phyloP scores from a whole-genome alignment of 2,329 filamentous ascomycete species.

The Ophiostoma tasmaniense region DNA sequence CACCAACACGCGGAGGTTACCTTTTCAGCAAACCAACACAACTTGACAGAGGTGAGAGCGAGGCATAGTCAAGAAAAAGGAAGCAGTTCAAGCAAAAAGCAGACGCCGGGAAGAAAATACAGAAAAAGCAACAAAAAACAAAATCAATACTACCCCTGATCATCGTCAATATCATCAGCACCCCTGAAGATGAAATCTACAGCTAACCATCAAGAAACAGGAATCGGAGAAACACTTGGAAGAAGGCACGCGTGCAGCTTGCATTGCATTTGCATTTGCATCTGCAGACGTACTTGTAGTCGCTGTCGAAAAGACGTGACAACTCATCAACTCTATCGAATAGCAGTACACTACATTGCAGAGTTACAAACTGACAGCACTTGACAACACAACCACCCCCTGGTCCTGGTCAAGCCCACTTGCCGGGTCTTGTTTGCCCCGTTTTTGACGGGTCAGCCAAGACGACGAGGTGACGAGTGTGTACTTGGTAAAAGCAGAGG shows the following conservation, averaged over 20 bases:
- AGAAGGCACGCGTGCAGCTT: slow-evolving; percentile 1
- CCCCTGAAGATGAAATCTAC: not conserved
- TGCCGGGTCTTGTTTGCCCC: slow-evolving; percentile 6
- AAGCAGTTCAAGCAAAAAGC: not conserved
- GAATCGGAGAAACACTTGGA: not conserved
- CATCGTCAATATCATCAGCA: not conserved
- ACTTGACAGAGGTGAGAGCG: not conserved
- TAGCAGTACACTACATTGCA: not conserved
- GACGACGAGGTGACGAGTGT: slow-evolving; percentile 1
- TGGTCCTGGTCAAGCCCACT: slow-evolving; percentile 4
- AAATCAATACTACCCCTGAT: not conserved
- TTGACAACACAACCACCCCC: slow-evolving; percentile 4
- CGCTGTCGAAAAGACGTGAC: not conserved
- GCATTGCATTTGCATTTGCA: not conserved
- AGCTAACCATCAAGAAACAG: not conserved
- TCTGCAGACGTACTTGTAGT: not conserved
- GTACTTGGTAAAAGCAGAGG: not conserved
- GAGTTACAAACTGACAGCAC: not conserved
- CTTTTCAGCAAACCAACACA: not conserved
- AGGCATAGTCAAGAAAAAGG: not conserved
- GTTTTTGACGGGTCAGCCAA: slow-evolving; percentile 4
- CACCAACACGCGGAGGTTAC: not conserved
- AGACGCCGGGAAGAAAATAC: no score
- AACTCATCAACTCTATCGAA: not conserved
- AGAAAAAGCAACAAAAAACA: not conserved